These are phyloP conservation scores for Ogataea haglerorum DNA, from an alignment of 805 yeast genomes.

Conservation along the genomic window DNA sequence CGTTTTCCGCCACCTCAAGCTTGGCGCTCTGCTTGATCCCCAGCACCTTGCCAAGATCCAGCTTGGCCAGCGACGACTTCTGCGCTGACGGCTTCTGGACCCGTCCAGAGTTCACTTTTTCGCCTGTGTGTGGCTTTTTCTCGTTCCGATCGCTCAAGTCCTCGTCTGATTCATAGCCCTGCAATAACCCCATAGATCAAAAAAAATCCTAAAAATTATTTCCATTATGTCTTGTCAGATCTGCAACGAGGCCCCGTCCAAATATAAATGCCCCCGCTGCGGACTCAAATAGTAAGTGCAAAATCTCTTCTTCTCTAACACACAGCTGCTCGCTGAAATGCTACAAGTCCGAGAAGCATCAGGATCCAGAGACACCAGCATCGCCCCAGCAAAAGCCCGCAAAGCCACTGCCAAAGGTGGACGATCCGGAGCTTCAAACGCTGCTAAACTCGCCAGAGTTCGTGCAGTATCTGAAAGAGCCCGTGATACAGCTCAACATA, in stretches of 20 bases:
- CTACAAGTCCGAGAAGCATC: constrained; percentile 46
- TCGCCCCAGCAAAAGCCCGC: constrained; percentile 1
- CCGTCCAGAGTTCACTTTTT: neutral
- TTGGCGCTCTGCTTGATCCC: constrained; percentile 1
- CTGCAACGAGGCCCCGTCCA: constrained; percentile 30
- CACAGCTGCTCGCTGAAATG: constrained; percentile 57
- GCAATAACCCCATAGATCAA: constrained; percentile 11
- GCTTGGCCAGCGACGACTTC: neutral
- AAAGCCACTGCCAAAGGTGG: neutral
- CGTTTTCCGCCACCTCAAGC: neutral
- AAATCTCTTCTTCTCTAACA: constrained; percentile 6
- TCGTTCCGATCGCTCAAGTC: constrained; percentile 2
- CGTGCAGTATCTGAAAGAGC: constrained; percentile 43
- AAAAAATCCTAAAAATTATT: neutral
- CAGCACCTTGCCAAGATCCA: constrained; percentile 8
- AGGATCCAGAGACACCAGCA: constrained; percentile 20
- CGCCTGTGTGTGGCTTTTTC: neutral
- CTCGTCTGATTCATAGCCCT: constrained; percentile 20
- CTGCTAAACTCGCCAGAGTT: constrained; percentile 43
- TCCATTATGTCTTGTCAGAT: constrained; percentile 25
- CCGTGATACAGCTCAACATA: constrained; percentile 57
- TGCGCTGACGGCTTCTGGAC: constrained; percentile 5
- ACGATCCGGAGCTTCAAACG: constrained; percentile 26
- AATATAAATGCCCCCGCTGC: constrained; percentile 50
- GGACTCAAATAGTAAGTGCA: constrained; percentile 35